Percentiles rank a stretch among this genome's conserved stretches.
Conservation (phyloP, 169 alveolate species). For the Cryptosporidium andersoni region DNA sequence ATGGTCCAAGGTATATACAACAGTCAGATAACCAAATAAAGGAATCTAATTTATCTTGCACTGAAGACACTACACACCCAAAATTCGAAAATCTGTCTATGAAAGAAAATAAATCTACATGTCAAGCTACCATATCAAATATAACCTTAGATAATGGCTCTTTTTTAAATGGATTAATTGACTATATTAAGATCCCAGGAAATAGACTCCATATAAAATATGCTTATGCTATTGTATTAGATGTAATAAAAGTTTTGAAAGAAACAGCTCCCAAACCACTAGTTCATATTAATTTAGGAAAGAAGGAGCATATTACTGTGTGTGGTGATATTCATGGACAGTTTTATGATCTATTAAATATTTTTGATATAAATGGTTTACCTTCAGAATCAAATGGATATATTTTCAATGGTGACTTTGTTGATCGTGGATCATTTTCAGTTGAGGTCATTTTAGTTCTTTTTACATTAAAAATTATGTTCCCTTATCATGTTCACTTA, state of each 20-base stretch:
- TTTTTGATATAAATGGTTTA: conserved; percentile 94
- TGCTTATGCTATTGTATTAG: conserved; percentile 88
- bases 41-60: neutral
- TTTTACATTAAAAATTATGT: conserved; percentile 89
- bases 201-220: conserved; percentile 92
- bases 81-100: no score
- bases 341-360: conserved; percentile 96
- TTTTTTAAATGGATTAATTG: conserved; percentile 77
- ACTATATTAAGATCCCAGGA: conserved; percentile 88
- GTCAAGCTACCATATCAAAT: no score
- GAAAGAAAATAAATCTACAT: no score
- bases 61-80: no score
- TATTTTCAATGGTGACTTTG: conserved; percentile 99
- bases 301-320: conserved; percentile 92
- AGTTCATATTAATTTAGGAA: conserved; percentile 87
- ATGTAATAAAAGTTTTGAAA: conserved; percentile 86
- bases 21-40: neutral
- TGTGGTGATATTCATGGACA: conserved; percentile 99
- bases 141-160: conserved; percentile 63
- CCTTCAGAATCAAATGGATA: conserved; percentile 96
- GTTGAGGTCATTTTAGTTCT: conserved; percentile 92
- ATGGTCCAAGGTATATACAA: conserved; percentile 28
- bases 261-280: conserved; percentile 83
- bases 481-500: conserved; percentile 94
- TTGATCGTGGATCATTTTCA: conserved; percentile 99